Conservation (phyloP, 1,284 basidiomycete genomes). For the Ustilago shanxiensis region DNA sequence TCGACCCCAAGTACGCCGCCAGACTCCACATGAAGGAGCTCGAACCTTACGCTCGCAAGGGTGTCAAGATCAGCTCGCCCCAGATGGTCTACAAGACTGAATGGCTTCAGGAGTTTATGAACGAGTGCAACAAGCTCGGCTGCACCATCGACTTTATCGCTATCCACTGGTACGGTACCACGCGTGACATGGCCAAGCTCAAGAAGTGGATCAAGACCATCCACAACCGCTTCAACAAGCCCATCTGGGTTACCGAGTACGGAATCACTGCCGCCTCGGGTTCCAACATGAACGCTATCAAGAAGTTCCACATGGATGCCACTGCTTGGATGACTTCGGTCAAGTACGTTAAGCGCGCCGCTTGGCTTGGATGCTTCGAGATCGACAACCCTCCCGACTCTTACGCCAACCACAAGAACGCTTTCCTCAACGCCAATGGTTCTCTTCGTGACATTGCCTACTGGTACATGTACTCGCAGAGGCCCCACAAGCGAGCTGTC, state of each 20-base stretch:
- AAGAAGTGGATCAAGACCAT: conserved; percentile 61
- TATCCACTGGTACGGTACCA: conserved; percentile 68
- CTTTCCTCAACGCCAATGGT: conserved; percentile 60
- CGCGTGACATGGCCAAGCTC: conserved; percentile 53
- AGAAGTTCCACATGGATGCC: conserved; percentile 59
- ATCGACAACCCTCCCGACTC: conserved; percentile 60
- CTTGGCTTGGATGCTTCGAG: conserved; percentile 67
- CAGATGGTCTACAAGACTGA: conserved; percentile 67
- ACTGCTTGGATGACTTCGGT: conserved; percentile 53
- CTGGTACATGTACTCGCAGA: conserved; percentile 54
- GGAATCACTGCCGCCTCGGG: conserved; percentile 61
- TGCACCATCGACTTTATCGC: conserved; percentile 67
- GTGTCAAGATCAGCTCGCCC: conserved; percentile 65
- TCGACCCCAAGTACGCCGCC: conserved; percentile 60
- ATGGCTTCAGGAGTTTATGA: conserved; percentile 64
- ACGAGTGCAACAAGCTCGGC: conserved; percentile 59
- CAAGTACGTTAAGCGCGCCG: conserved; percentile 64
- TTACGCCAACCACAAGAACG: conserved; percentile 65
- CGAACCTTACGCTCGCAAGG: conserved; percentile 62
- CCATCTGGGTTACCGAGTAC: conserved; percentile 69
- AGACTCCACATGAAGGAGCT: conserved; percentile 61
- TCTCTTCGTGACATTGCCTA: conserved; percentile 57
- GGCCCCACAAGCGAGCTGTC: conserved; percentile 31
- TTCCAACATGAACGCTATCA: conserved; percentile 51
- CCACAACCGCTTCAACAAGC: conserved; percentile 55